A percentile compares a stretch with the other conserved stretches of the same genome.
Conservation (phyloP, 2,329 filamentous ascomycete genomes). For the Ceratocystis eucalypticola region DNA sequence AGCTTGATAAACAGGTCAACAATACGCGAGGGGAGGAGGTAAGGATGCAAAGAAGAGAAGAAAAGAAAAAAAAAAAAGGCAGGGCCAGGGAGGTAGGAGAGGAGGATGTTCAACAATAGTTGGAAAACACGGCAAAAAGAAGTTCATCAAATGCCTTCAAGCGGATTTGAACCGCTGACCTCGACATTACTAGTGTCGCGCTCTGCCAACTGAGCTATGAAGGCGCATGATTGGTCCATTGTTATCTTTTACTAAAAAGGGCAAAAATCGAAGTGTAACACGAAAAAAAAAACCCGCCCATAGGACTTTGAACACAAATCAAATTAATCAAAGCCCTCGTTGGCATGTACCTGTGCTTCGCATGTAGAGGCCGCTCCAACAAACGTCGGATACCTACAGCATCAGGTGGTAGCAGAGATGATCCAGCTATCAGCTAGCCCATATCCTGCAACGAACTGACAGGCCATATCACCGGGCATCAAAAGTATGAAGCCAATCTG, state of each 20-base stretch:
- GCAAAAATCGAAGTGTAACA: not conserved
- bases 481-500: too few species aligned
- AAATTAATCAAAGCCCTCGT: too few species aligned
- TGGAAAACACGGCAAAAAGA: too few species aligned
- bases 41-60: not conserved
- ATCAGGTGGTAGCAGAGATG: not conserved
- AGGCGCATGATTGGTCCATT: not conserved
- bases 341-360: not conserved
- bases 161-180: slow-evolving; percentile 19
- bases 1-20: not conserved
- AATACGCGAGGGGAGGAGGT: not conserved
- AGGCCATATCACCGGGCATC: not conserved
- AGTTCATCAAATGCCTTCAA: not conserved
- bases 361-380: not conserved
- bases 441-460: not conserved
- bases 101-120: too few species aligned
- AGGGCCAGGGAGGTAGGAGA: too few species aligned
- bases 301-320: too few species aligned
- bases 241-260: not conserved
- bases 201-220: slow-evolving; percentile 19
- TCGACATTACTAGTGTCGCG: slow-evolving; percentile 19
- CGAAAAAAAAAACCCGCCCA: too few species aligned
- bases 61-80: not conserved
- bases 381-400: not conserved
- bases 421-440: too few species aligned